phyloP scores from a whole-genome alignment of 2,329 filamentous ascomycete genomes.

The Verticillium longisporum region DNA sequence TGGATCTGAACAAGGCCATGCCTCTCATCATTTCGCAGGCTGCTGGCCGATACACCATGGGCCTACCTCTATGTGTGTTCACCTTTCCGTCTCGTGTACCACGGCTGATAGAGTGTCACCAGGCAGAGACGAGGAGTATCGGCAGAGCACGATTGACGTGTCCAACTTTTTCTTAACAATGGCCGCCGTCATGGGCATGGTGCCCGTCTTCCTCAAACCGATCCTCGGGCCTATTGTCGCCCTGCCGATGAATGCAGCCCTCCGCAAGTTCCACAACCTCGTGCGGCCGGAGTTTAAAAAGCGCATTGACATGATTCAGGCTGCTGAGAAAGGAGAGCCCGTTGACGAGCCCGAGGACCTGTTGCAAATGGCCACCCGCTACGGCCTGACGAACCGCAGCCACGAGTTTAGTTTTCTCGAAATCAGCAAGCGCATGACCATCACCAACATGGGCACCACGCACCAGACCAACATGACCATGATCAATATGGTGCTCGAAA shows the following conservation, averaged over 20 bases:
- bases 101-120: neutral
- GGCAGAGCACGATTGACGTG: slow-evolving; percentile 19
- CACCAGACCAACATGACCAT: slow-evolving; percentile 32
- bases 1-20: slow-evolving; percentile 19
- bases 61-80: slow-evolving; percentile 21
- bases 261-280: slow-evolving; percentile 19
- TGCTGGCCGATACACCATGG: slow-evolving; percentile 22
- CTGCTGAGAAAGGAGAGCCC: neutral
- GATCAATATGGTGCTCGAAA: slow-evolving; percentile 30
- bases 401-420: slow-evolving; percentile 23
- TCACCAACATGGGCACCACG: slow-evolving; percentile 28
- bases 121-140: slow-evolving; percentile 27
- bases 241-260: slow-evolving; percentile 13
- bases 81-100: neutral
- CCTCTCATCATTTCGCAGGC: slow-evolving; percentile 23
- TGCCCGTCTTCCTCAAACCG: slow-evolving; percentile 23
- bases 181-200: slow-evolving; percentile 21
- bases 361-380: slow-evolving; percentile 33
- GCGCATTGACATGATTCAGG: slow-evolving; percentile 16
- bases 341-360: slow-evolving; percentile 26
- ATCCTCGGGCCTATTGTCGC: slow-evolving; percentile 20
- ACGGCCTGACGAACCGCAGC: slow-evolving; percentile 27
- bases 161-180: slow-evolving; percentile 23
- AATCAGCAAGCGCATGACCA: slow-evolving; percentile 22
- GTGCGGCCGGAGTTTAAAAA: slow-evolving; percentile 15